Percentiles rank a stretch among this genome's conserved stretches.
These are phyloP conservation scores for Ophidiomyces ophidiicola DNA, from an alignment of 2,329 filamentous ascomycete genomes.

Conservation along the genomic window DNA sequence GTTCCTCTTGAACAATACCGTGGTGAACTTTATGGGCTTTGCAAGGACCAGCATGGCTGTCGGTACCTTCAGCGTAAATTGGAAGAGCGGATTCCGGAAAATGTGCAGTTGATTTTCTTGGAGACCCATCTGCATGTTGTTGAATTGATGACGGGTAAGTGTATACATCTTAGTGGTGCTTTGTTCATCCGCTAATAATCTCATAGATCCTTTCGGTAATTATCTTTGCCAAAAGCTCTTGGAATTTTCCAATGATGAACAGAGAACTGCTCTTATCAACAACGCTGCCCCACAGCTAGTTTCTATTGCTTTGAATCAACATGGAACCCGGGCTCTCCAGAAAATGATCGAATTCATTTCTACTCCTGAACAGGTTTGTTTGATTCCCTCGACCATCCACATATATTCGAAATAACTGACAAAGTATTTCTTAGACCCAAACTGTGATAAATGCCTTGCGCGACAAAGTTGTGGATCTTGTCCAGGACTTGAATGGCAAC, in stretches of 20 bases:
- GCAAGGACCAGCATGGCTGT: conserved; percentile 97
- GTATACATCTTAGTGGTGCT: background rate
- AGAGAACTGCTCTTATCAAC: conserved; percentile 83
- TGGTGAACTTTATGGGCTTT: conserved; percentile 76
- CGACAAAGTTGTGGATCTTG: conserved; percentile 78
- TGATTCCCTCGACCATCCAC: background rate
- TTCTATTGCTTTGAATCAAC: conserved; percentile 88
- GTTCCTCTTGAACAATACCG: conserved; percentile 66
- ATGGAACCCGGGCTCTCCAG: conserved; percentile 88
- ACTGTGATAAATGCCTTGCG: conserved; percentile 78
- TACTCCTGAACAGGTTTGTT: conserved; percentile 55
- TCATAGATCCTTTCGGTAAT: conserved; percentile 82
- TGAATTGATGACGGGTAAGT: conserved; percentile 75
- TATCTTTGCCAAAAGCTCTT: conserved; percentile 98
- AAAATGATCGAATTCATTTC: conserved; percentile 99
- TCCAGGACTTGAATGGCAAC: conserved; percentile 95
- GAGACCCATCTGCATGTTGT: conserved; percentile 91
- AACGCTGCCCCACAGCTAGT: conserved; percentile 82
- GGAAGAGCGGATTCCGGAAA: conserved; percentile 71
- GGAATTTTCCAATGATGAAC: conserved; percentile 87
- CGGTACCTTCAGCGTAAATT: conserved; percentile 95
- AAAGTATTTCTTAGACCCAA: conserved; percentile 42
- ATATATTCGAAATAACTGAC: conserved; percentile 5
- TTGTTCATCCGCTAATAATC: conserved; percentile 18
- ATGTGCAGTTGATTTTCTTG: conserved; percentile 83